A percentile compares a stretch with the other conserved stretches of the same genome.
Conservation (phyloP, 1,284 basidiomycete genomes). For the Rhodotorula sp. region DNA sequence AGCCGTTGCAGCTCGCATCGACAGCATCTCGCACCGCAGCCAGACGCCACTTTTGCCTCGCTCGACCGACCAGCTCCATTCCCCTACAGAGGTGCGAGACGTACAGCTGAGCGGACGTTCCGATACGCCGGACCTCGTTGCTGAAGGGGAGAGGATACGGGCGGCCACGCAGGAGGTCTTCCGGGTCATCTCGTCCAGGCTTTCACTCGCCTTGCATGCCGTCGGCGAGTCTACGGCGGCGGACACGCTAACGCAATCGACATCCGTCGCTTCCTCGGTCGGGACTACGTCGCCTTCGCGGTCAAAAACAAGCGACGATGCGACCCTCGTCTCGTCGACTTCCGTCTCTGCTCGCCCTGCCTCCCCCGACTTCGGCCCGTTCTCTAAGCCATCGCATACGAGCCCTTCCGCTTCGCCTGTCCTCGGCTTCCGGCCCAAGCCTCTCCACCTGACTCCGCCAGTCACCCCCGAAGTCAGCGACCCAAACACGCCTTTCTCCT, state of each 20-base stretch:
- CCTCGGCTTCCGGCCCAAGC: constrained; percentile 20
- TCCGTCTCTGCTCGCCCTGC: neutral
- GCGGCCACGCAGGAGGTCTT: constrained; percentile 34
- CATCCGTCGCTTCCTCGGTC: neutral
- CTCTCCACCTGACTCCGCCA: constrained; percentile 28
- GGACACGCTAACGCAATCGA: neutral
- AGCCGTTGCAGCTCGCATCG: constrained; percentile 3
- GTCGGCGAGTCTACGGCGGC: constrained; percentile 7
- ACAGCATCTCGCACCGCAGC: constrained; percentile 6
- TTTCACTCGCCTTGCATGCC: constrained; percentile 32
- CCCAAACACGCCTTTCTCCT: neutral
- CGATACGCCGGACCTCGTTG: neutral
- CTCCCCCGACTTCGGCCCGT: constrained; percentile 5
- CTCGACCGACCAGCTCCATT: neutral
- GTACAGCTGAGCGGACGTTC: neutral
- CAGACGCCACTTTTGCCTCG: constrained; percentile 7
- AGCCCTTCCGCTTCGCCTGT: neutral
- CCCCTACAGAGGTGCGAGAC: neutral
- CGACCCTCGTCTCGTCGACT: neutral
- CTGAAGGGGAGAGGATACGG: constrained; percentile 20
- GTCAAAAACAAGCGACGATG: neutral
- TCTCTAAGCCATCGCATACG: neutral
- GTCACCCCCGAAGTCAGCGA: constrained; percentile 9
- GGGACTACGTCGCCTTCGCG: neutral
- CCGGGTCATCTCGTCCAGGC: constrained; percentile 31